These are phyloP conservation scores for Diatrype stigma DNA, from an alignment of 2,329 filamentous ascomycete genomes.

Conservation along the genomic window DNA sequence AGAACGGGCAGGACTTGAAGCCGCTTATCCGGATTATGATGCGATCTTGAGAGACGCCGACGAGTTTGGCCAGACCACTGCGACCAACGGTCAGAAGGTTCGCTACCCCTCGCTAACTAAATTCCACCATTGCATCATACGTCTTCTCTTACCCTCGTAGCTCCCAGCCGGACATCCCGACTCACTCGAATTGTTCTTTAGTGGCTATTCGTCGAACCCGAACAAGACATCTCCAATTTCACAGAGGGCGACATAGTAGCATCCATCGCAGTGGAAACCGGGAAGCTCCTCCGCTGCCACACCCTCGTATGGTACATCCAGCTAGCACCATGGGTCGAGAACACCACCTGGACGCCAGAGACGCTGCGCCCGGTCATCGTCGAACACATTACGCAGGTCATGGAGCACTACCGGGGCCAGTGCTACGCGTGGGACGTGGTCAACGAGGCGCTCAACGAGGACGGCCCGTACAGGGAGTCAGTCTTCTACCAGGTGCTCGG, in stretches of 20 bases:
- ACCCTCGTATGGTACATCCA: constrained; percentile 26
- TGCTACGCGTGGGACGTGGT: constrained; percentile 56
- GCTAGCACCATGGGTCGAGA: constrained; percentile 43
- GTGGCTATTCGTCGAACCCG: constrained; percentile 58
- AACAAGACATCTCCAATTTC: constrained; percentile 56
- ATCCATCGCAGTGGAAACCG: constrained; percentile 36
- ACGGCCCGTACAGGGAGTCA: constrained; percentile 43
- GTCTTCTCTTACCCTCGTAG: background rate
- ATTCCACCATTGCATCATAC: background rate
- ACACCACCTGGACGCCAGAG: constrained; percentile 44
- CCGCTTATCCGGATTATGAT: constrained; percentile 50
- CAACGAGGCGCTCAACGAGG: constrained; percentile 54
- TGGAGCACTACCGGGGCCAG: constrained; percentile 42
- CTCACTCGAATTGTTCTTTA: constrained; percentile 8
- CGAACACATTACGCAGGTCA: constrained; percentile 44
- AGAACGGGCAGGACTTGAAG: constrained; percentile 41
- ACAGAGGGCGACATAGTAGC: constrained; percentile 50
- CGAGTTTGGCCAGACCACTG: constrained; percentile 60
- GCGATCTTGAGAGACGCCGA: constrained; percentile 46
- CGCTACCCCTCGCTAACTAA: background rate
- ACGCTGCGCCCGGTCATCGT: background rate
- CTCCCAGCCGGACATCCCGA: background rate
- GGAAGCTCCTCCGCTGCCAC: constrained; percentile 47
- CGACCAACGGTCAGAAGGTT: constrained; percentile 53
- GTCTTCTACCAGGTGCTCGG: constrained; percentile 50